Base-by-base conservation (phyloP, 805 yeast species). In the Isabelozyma heimii region DNA sequence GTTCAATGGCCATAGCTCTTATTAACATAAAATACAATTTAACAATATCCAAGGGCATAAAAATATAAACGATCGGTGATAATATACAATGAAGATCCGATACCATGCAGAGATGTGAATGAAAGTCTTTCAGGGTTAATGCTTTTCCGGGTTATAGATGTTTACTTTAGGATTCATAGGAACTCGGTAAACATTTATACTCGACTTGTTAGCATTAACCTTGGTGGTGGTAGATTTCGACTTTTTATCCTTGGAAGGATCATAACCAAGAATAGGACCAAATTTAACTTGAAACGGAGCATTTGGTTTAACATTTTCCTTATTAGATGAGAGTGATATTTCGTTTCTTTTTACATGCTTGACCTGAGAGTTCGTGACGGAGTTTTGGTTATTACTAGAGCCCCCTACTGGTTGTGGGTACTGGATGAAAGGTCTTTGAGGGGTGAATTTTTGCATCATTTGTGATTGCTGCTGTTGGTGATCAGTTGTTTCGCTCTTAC, bases 161-260 rank as follows among this genome's bases (percentile, higher is more conserved):
- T 30, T 30, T 30, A 30, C 35, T 8, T 30, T 30, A 13, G 35
- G 35, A 13, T 30, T 30, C 35, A 30, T 30, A 30, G 35, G 35
- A 30, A 30, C 35, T 30, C 35, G 35, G 35, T 30, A 30, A 30
- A 30, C 35, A 30, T 30, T 30, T 4, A 30, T 30, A 30, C 35
- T 30, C n/a, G 35, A 30, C n/a, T 30, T 30, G 35, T 30, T 30
- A 2, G 35, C 35, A 13, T 30, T 30, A 30, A 30, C 35, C 35
- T 30, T 30, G n/a, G 35, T 30, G n/a, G 35, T 30, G 89, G 79
- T 20, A 92, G 74, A 0, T 97, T 97, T 24, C 83, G 72, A 37
- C 89, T 88, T 48, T 97, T 97, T 97, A 90, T 87, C 13, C 37
- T 62, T 65, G 13, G 75, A 67, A 10, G 77, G 76, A 50, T 72